Conservation (phyloP, 2,329 filamentous ascomycete genomes). For the Hymenoscyphus scutula region DNA sequence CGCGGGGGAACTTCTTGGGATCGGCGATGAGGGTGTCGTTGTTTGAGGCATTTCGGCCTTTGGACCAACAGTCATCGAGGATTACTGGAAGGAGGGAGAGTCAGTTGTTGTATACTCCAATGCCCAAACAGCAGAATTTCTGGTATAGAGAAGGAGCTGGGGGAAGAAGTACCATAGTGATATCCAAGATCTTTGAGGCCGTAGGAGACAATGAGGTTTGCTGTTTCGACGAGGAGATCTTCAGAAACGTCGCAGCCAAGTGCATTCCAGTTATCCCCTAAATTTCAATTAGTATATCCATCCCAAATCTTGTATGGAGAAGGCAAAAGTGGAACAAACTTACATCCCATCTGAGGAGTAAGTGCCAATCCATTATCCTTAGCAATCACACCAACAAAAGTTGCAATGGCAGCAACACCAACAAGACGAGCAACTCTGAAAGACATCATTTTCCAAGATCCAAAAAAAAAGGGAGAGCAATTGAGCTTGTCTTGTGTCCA, state of each 20-base stretch:
- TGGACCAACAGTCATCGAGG: slow-evolving; percentile 53
- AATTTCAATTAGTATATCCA: slow-evolving; percentile 5
- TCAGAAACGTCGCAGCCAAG: slow-evolving; percentile 52
- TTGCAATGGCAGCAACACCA: slow-evolving; percentile 14
- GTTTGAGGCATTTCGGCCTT: slow-evolving; percentile 40
- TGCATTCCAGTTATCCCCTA: slow-evolving; percentile 47
- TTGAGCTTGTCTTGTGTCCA: not conserved
- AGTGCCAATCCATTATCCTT: slow-evolving; percentile 42
- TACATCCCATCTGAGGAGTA: slow-evolving; percentile 45
- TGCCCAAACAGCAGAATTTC: too few relatives aligned
- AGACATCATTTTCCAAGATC: slow-evolving; percentile 13
- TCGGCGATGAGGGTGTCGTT: slow-evolving; percentile 45
- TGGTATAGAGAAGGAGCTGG: too few relatives aligned
- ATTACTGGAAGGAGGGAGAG: slow-evolving; percentile 38
- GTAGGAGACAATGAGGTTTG: slow-evolving; percentile 46
- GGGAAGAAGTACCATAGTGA: slow-evolving; percentile 39
- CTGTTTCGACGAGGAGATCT: slow-evolving; percentile 47
- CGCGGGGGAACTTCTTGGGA: slow-evolving; percentile 45
- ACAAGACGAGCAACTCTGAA: slow-evolving; percentile 13
- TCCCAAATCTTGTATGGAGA: not conserved
- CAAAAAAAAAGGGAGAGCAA: not conserved
- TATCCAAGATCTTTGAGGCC: slow-evolving; percentile 55
- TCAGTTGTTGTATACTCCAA: too few relatives aligned
- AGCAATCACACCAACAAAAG: slow-evolving; percentile 26
- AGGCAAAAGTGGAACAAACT: slow-evolving; percentile 12